Conservation (phyloP, 257 asterid species). For the Jacaranda copaia region DNA sequence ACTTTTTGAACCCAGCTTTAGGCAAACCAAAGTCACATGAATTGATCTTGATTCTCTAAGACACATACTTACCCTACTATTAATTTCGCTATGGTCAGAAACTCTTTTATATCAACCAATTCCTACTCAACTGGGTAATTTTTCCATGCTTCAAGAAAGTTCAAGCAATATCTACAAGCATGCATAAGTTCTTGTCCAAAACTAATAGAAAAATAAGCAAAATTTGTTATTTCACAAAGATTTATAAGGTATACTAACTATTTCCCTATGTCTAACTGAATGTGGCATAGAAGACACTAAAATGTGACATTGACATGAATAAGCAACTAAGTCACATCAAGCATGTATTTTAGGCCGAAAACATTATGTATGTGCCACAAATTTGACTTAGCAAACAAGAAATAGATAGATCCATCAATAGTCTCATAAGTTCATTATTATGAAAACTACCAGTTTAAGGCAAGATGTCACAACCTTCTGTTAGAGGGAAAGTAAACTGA, state of each 20-base stretch:
- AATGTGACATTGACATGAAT: constrained; percentile 15
- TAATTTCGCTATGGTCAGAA: neutral
- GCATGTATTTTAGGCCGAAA: neutral
- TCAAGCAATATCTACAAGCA: constrained; percentile 10
- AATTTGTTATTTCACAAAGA: no score
- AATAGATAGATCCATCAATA: constrained; percentile 4
- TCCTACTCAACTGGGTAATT: neutral
- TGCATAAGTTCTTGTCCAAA: neutral
- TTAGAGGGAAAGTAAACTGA: no score
- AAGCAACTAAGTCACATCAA: neutral
- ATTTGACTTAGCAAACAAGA: constrained; percentile 22
- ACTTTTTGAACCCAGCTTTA: neutral
- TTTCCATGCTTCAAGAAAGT: constrained; percentile 12
- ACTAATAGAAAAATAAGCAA: neutral
- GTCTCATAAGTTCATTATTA: neutral
- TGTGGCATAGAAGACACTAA: neutral
- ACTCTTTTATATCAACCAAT: neutral
- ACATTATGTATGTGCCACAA: neutral
- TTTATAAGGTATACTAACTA: no score
- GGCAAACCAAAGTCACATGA: neutral
- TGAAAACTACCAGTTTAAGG: neutral
- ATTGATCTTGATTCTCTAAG: constrained; percentile 3
- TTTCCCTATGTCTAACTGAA: no score
- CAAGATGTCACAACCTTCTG: neutral
- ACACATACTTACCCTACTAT: neutral